Evolutionary conservation across 1,284 basidiomycete genomes (phyloP).

Genomic region (Fomitopsis betulina): DNA sequence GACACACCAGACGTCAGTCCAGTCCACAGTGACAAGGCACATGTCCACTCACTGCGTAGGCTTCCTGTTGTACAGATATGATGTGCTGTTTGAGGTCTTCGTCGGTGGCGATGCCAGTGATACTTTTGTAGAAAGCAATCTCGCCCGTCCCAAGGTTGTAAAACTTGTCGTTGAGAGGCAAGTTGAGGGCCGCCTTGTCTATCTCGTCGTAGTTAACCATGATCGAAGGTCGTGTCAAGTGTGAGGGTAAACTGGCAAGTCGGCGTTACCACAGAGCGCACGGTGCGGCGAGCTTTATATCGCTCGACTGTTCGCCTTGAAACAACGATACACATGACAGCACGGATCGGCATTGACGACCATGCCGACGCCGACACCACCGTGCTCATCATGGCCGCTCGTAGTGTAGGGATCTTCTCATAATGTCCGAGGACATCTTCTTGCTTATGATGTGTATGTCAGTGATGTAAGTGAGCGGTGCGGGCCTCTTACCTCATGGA

Average conservation of each 20-base stretch:
- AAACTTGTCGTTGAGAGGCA: slow-evolving; percentile 13
- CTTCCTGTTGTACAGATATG: slow-evolving; percentile 34
- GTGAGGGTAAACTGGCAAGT: too few relatives aligned
- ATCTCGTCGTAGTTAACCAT: not conserved
- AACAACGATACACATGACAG: too few relatives aligned
- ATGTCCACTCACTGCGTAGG: slow-evolving; percentile 32
- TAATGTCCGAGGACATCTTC: too few relatives aligned
- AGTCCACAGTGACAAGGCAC: not conserved
- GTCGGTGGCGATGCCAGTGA: slow-evolving; percentile 32
- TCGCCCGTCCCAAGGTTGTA: slow-evolving; percentile 18
- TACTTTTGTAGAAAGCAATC: slow-evolving; percentile 28
- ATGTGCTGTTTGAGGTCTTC: slow-evolving; percentile 37
- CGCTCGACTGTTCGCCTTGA: not conserved
- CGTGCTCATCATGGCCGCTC: too few relatives aligned
- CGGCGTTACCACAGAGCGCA: too few relatives aligned
- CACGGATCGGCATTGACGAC: not conserved
- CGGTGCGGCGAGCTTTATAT: too few relatives aligned
- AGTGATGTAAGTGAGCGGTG: too few relatives aligned
- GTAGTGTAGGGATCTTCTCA: too few relatives aligned
- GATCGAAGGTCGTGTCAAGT: not conserved
- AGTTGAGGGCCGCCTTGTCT: not conserved
- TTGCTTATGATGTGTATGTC: too few relatives aligned
- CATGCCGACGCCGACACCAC: too few relatives aligned
- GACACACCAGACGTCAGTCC: not conserved
- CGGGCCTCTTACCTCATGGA: too few relatives aligned